phyloP scores from a whole-genome alignment of 2,329 filamentous ascomycete species.

The Epicoccum sorghinum region DNA sequence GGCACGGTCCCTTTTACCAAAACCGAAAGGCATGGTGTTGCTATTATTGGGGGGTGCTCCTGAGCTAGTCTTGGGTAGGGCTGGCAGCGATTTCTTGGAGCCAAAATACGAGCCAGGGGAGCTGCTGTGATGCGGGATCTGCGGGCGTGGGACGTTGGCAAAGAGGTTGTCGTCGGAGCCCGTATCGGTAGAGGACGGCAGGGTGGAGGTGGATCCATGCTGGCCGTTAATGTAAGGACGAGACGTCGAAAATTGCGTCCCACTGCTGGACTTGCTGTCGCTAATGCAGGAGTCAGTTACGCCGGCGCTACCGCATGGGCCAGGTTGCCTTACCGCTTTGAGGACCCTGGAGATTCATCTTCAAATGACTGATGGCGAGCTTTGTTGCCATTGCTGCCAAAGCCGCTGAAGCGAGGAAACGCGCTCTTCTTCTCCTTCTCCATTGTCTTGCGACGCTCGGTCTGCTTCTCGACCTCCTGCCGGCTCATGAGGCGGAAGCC shows the following conservation, averaged over 20 bases:
- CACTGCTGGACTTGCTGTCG: conserved; percentile 50
- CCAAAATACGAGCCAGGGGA: conserved; percentile 28
- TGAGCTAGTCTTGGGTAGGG: conserved; percentile 32
- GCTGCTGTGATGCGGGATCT: conserved; percentile 38
- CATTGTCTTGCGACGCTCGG: conserved; percentile 37
- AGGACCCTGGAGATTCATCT: conserved; percentile 44
- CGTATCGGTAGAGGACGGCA: conserved; percentile 49
- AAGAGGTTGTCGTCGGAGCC: conserved; percentile 48
- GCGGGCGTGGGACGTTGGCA: conserved; percentile 39
- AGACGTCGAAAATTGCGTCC: conserved; percentile 42
- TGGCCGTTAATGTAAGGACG: conserved; percentile 46
- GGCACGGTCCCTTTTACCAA: conserved; percentile 39
- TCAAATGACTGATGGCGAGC: conserved; percentile 44
- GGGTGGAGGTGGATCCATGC: conserved; percentile 47
- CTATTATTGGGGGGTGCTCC: conserved; percentile 26
- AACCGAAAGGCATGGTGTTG: conserved; percentile 20
- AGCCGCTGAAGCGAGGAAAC: conserved; percentile 44
- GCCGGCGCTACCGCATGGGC: conserved; percentile 30
- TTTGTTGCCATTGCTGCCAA: conserved; percentile 37
- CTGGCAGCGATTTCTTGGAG: conserved; percentile 38
- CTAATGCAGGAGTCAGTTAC: conserved; percentile 40
- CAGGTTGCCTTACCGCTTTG: conserved; percentile 43
- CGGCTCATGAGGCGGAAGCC: conserved; percentile 46
- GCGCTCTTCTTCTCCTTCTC: conserved; percentile 41
- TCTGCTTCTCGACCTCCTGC: conserved; percentile 37